Evolutionary conservation across 1,284 basidiomycete species (phyloP), one percentile per base, ranked within the genome.

Genomic region (Microbotryomycetes sp.): DNA sequence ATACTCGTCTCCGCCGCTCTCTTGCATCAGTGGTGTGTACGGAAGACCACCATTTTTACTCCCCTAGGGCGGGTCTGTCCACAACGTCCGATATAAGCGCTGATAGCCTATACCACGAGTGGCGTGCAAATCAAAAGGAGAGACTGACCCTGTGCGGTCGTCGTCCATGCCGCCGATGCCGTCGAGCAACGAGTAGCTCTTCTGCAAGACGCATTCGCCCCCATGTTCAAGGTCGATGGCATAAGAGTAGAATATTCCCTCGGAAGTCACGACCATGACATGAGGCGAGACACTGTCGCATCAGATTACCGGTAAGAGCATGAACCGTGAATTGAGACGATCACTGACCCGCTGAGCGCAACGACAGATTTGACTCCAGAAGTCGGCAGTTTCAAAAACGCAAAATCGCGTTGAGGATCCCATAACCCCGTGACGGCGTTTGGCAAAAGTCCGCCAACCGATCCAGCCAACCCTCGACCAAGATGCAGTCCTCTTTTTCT

Each of bases 381-480:
- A 1, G 82, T 82, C n/a, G 93, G 91, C 31, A 98, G 77, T 73
- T 90, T 86, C 63, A 97, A 79, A 74, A 84, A 93, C 0, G 96
- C 94, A 75, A 98, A 98, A 74, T 97, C 94, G 4, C 96, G 81
- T 52, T 88, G 82, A 0, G 96, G 94, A 72, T 98, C 96, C 93
- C 93, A 98, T 79, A 97, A 87, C 74, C 97, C 93, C 11, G 92
- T 90, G 41, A 98, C 76, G 2, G 90, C 86, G 68, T 87, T 87
- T 0, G 94, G 96, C 6, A 97, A 81, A 73, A 96, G 96, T 0
- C 88, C 88, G 5, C 93, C 91, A 15, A 94, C 84, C 0, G 87
- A 87, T 15, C 87, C 82, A 0, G 90, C 87, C 35, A 93, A 75
- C 59, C 81, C 84, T 75, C 89, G 88, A 16, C 89, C 89, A 65